Evolutionary conservation across 257 asterid genomes (phyloP).

Genomic region (Capsicum chinense): DNA sequence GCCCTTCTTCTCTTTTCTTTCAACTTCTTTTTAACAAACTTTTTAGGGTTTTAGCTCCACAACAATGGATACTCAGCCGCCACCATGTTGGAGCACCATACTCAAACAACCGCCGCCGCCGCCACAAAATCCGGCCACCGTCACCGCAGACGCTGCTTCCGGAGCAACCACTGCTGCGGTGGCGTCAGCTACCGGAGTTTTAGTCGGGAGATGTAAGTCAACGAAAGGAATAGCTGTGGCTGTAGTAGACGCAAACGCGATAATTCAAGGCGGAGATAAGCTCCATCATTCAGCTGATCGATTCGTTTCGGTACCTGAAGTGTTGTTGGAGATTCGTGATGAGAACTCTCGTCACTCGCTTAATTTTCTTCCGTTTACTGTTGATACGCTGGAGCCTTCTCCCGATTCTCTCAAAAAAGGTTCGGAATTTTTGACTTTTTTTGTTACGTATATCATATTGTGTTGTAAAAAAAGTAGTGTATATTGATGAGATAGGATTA

Average conservation of each 20-base stretch:
- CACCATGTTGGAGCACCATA: slow-evolving; percentile 64
- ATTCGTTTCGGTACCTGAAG: slow-evolving; percentile 83
- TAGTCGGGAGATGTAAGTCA: slow-evolving; percentile 82
- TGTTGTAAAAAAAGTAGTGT: no score
- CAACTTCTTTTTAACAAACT: not conserved
- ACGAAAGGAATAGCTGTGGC: slow-evolving; percentile 86
- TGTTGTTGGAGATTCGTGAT: slow-evolving; percentile 80
- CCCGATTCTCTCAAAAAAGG: slow-evolving; percentile 83
- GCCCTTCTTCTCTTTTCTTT: not conserved
- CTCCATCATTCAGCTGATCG: slow-evolving; percentile 72
- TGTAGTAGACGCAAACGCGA: slow-evolving; percentile 93
- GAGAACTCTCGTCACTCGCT: slow-evolving; percentile 90
- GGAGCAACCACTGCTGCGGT: slow-evolving; percentile 6
- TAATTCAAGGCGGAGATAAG: slow-evolving; percentile 72
- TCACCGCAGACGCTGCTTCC: not conserved
- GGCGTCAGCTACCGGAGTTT: slow-evolving; percentile 34
- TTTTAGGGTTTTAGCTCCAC: slow-evolving; percentile 40
- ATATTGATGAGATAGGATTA: no score
- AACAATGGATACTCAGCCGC: slow-evolving; percentile 38
- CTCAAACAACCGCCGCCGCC: slow-evolving; percentile 53
- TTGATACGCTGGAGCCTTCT: slow-evolving; percentile 78
- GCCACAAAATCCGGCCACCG: not conserved
- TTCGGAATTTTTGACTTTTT: not conserved
- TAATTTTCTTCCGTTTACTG: slow-evolving; percentile 73
- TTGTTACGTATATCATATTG: no score